phyloP scores from a whole-genome alignment of 805 yeast genomes.

The Metschnikowia anglica region DNA sequence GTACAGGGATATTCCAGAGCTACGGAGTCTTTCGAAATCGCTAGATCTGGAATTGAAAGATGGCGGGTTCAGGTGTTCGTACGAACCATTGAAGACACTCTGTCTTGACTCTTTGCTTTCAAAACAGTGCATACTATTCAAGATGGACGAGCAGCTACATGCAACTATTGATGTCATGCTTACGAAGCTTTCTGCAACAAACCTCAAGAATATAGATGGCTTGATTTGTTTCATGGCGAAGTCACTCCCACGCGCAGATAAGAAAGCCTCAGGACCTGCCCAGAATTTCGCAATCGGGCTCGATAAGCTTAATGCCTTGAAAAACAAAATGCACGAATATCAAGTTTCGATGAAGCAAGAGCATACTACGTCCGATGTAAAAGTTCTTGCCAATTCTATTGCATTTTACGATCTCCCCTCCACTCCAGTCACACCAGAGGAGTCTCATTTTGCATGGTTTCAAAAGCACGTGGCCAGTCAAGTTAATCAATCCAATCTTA shows the following conservation, averaged over 20 bases:
- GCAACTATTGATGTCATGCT: background rate
- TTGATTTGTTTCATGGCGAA: slow-evolving; percentile 5
- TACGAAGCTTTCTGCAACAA: slow-evolving; percentile 4
- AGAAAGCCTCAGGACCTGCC: slow-evolving; percentile 3
- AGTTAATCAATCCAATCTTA: slow-evolving; percentile 17
- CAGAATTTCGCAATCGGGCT: slow-evolving; percentile 8
- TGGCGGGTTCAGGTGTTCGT: slow-evolving; percentile 15
- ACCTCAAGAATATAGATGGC: slow-evolving; percentile 6
- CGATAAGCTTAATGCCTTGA: slow-evolving; percentile 10
- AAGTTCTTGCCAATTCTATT: slow-evolving; percentile 5
- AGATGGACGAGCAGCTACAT: slow-evolving; percentile 4
- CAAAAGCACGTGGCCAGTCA: slow-evolving; percentile 9
- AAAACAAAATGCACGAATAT: slow-evolving; percentile 2
- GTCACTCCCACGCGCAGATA: slow-evolving; percentile 1
- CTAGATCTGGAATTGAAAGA: slow-evolving; percentile 9
- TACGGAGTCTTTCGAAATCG: slow-evolving; percentile 12
- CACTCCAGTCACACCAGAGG: slow-evolving; percentile 16
- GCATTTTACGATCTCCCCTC: slow-evolving; percentile 8
- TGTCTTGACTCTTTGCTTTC: slow-evolving; percentile 9
- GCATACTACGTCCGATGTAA: slow-evolving; percentile 14
- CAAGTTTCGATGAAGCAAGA: slow-evolving; percentile 3
- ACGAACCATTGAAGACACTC: slow-evolving; percentile 17
- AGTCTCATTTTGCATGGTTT: slow-evolving; percentile 12
- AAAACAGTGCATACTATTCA: slow-evolving; percentile 7
- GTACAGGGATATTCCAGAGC: slow-evolving; percentile 18